These are phyloP conservation scores for Trichoderma sp. DNA, from an alignment of 2,329 filamentous ascomycete genomes.

Conservation along the genomic window DNA sequence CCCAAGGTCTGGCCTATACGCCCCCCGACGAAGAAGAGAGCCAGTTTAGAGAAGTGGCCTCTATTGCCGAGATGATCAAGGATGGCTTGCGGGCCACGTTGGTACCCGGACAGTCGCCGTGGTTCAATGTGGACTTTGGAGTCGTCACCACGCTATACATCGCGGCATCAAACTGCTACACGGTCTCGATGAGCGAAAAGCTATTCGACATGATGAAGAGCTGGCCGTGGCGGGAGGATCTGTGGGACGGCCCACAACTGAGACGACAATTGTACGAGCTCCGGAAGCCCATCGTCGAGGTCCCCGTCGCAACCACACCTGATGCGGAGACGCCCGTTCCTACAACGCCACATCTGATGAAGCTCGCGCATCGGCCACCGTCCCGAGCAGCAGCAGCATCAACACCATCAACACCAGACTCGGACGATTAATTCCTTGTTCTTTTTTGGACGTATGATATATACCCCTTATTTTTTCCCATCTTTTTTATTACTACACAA, in stretches of 20 bases:
- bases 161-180: slow-evolving; percentile 19
- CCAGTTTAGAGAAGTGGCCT: slow-evolving; percentile 21
- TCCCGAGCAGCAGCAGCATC: neutral
- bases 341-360: slow-evolving; percentile 5
- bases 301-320: neutral
- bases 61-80: slow-evolving; percentile 19
- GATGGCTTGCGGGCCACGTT: neutral
- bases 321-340: slow-evolving; percentile 13
- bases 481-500: neutral
- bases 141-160: slow-evolving; percentile 26
- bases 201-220: slow-evolving; percentile 21
- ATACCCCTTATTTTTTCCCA: neutral
- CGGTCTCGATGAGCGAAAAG: slow-evolving; percentile 13
- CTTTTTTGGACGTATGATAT: neutral
- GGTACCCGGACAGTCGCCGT: neutral
- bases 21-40: slow-evolving; percentile 3
- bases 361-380: slow-evolving; percentile 9
- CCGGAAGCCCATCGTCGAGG: slow-evolving; percentile 11
- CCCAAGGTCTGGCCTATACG: neutral
- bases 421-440: neutral
- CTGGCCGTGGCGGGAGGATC: slow-evolving; percentile 25
- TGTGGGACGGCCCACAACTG: slow-evolving; percentile 28
- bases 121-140: slow-evolving; percentile 24
- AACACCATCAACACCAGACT: neutral
- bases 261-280: slow-evolving; percentile 18